Evolutionary conservation across 1,284 basidiomycete genomes (phyloP), one percentile per base, ranked within the genome.

Genomic region (Cutaneotrichosporon cavernicola): DNA sequence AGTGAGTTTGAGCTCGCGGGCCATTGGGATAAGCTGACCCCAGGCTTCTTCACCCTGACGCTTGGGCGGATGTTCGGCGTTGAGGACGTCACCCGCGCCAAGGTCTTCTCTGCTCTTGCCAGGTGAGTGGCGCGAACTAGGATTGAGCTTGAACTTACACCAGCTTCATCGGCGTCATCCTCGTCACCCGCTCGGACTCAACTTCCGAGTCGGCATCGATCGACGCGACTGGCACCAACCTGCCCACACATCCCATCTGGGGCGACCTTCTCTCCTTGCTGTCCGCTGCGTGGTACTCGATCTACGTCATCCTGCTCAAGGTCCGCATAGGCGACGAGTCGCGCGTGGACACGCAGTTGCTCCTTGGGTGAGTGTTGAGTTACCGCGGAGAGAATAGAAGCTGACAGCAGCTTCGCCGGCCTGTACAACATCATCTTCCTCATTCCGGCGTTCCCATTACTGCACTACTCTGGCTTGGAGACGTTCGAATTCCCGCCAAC

Each of bases 261-360:
- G 93, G 94, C 46, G 93, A 97, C 78, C 68, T 83, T 26, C 84
- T 96, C 9, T 91, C 92, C 0, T 82, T 97, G 46, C 74, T 92
- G 22, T 91, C 90, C 14, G 91, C 92, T 0, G 69, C 91, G 10
- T 90, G 92, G 76, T 98, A 98, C 80, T 90, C 95, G 0, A 80
- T 92, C 58, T 99, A 99, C 79, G 90, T 97, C 40, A 90, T 90
- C 69, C 84, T 97, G 46, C 86, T 99, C 75, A 99, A 99, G 82
- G 90, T 89, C 63, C 86, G 87, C 65, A 90, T 97, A 51, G 86
- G 86, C 49, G 85, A 86, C 61, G 94, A 97, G 77, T 89, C 90
- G 7, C 86, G 93, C 51, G 87, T 93, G 69, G 88, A 95, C 77
- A 94, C 95, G 91, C 90, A 92, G 72, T 83, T 96, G 16, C 93